Base-by-base conservation (phyloP, 768 basidiomycete genomes). In the Lactarius sp. region DNA sequence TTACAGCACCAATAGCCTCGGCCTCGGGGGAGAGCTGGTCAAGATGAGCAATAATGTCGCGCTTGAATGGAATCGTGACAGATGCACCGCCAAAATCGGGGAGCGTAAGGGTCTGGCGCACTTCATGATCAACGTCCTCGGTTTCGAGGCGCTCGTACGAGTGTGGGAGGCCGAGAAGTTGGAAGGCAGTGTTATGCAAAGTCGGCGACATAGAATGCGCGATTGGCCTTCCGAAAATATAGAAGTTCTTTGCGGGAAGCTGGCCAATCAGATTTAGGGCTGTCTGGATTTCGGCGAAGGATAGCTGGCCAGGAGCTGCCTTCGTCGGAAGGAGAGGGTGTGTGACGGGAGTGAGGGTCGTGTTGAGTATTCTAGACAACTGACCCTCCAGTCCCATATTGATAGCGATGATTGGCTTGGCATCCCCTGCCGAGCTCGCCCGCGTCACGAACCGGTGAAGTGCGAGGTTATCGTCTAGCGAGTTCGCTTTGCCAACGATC, bases 31-130 rank as follows among this genome's bases (percentile, higher is more conserved):
- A 90, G 47, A 98, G 75, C 58, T 77, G 76, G 70, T 95, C 90
- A 56, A 99, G 82, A 6, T 90, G 77, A 1, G 89, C 84, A 53
- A 98, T 92, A 66, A 98, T 80, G 64, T 92, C 90, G 44, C 96
- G 78, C 75, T 99, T 99, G 80, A 88, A 87, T 2, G 97, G 97
- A 67, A 98, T 98, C 20, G 97, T 99, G 33, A 98, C 94, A 5
- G 91, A 93, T 16, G 94, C 97, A 0, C 97, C 97, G 8, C 97
- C 96, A 72, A 98, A 98, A 52, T 86, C 83, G 1, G 84, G 80
- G 4, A 82, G 77, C 1, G 78, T 74, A 20, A 98, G 79, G 3
- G 85, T 79, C 3, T 80, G 75, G 71, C 82, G 83, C 70, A 96
- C 79, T 66, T 83, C 80, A 14, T 86, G 82, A 46, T 84, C 83